Evolutionary conservation across 192 early-diverging fungal genomes (phyloP), one percentile per base, ranked within the genome.

Genomic region (Coemansia sp.): DNA sequence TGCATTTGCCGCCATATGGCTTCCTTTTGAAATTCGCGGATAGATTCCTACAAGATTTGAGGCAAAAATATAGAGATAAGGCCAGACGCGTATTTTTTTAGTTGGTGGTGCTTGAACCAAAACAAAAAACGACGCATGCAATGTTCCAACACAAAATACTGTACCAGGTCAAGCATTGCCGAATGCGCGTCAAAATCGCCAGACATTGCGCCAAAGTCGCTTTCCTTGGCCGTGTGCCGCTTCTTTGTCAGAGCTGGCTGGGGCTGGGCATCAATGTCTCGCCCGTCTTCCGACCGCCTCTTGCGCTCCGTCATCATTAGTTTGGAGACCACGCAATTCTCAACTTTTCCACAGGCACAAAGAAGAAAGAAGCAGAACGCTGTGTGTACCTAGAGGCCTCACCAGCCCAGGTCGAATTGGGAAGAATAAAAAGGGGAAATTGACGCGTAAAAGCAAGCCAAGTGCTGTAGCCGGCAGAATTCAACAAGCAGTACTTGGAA

Each of bases 1-100:
- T 82, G 82, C 62, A 86, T 85, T 52, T 86, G 83, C 18, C 86
- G 65, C 81, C 83, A 87, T 39, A 87, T 87, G 35, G 85, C 86
- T 9, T 87, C 86, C 57, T 87, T 87, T 71, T 86, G 86, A 58
- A 85, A 87, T 55, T 72, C 63, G 53, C 76, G 76, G 44, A 79
- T 79, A 46, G 65, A 60, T 3, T 69, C 76, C 76, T 79, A 79
- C 44, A 60, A 17, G 3, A 8, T 18, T 24, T 38, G n/a, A n/a
- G n/a, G n/a, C n/a, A n/a, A n/a, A n/a, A n/a, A n/a, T n/a, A n/a
- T n/a, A n/a, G 24, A 27, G 24, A 27, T 27, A 50, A 50, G 24
- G 27, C 7, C 43, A 14, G 22, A 46, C 43, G 43, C 43, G 22
- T 24, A 24, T n/a, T n/a, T n/a, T n/a, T 26, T 46, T 46, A 46